These are phyloP conservation scores for Boletus rufocinnamomeus DNA, from an alignment of 768 basidiomycete species.

Conservation along the genomic window DNA sequence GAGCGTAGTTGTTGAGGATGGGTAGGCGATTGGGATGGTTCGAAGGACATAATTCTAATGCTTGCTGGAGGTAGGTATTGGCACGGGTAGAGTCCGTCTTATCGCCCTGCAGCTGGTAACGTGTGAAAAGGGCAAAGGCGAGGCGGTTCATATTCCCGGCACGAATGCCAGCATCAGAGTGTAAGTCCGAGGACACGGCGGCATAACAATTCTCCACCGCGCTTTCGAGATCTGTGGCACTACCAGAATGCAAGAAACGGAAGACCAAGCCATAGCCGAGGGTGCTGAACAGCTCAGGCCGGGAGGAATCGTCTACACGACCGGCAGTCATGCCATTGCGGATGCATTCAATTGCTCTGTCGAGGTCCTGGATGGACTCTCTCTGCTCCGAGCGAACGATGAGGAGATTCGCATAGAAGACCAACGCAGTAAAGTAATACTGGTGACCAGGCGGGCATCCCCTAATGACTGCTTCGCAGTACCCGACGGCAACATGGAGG, in stretches of 20 bases:
- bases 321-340: conserved; percentile 12
- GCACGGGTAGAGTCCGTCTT: not conserved
- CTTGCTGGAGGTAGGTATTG: not conserved
- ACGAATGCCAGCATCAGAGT: not conserved
- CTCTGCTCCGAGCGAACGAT: conserved; percentile 10
- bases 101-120: not conserved
- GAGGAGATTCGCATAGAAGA: conserved; percentile 16
- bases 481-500: conserved; percentile 13
- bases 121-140: not conserved
- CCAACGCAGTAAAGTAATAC: not conserved
- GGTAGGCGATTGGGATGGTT: conserved; percentile 1
- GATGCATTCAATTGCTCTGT: conserved; percentile 16
- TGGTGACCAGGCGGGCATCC: conserved; percentile 10
- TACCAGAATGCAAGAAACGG: conserved; percentile 11
- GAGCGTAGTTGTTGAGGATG: conserved; percentile 18
- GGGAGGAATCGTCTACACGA: conserved; percentile 2
- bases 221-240: not conserved
- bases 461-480: conserved; percentile 9
- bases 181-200: not conserved
- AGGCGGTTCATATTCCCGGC: not conserved
- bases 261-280: conserved; percentile 16
- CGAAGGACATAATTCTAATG: conserved; percentile 2
- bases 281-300: conserved; percentile 2
- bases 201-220: not conserved
- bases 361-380: conserved; percentile 18